These are phyloP conservation scores for Cladosporium cucumerinum DNA, from an alignment of 2,329 filamentous ascomycete genomes.

Conservation along the genomic window DNA sequence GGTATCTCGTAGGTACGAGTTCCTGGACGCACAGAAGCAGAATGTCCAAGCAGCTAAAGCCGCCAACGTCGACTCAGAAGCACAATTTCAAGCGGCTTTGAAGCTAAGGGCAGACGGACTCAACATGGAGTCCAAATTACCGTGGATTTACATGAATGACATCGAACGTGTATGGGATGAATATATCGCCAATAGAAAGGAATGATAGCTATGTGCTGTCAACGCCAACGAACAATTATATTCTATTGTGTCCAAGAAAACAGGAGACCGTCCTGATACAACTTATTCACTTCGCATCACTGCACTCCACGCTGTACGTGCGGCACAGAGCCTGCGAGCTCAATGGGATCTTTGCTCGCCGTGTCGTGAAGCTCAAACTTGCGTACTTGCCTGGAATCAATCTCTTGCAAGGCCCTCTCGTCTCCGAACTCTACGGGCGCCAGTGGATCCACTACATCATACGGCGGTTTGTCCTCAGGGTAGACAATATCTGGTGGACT, in stretches of 20 bases:
- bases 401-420: neutral
- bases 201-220: neutral
- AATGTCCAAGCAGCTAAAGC: conserved; percentile 27
- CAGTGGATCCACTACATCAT: neutral
- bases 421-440: neutral
- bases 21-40: conserved; percentile 15
- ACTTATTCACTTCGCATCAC: too few species aligned
- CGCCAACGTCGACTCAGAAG: conserved; percentile 25
- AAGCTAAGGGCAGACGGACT: conserved; percentile 22
- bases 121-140: conserved; percentile 27
- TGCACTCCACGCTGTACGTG: neutral
- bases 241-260: too few species aligned
- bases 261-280: too few species aligned
- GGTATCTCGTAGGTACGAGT: neutral
- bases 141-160: conserved; percentile 44
- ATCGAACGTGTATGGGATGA: conserved; percentile 31
- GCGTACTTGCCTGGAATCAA: neutral
- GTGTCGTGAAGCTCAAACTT: neutral
- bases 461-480: neutral
- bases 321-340: neutral
- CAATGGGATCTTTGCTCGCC: neutral
- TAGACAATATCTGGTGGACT: neutral
- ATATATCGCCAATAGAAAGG: neutral
- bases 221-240: too few species aligned
- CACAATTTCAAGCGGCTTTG: conserved; percentile 31